These are phyloP conservation scores for Modicella reniformis DNA, from an alignment of 371 early-diverging fungal genomes.

Conservation along the genomic window DNA sequence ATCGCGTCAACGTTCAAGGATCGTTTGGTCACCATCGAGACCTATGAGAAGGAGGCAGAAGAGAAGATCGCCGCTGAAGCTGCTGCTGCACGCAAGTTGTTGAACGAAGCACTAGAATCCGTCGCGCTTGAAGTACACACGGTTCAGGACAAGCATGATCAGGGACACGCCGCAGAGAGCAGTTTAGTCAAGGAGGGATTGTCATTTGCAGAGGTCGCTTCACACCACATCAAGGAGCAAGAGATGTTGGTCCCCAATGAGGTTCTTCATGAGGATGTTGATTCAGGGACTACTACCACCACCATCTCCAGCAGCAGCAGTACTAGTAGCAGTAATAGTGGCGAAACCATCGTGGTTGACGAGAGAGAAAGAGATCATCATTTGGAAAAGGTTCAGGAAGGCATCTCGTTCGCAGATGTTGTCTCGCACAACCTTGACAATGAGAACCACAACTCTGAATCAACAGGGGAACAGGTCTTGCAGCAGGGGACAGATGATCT, in stretches of 20 bases:
- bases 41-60: conserved; percentile 35
- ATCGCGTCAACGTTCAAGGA: conserved; percentile 28
- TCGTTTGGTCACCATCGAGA: conserved; percentile 26
- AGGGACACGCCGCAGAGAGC: conserved; percentile 4
- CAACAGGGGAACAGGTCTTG: conserved; percentile 18
- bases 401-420: conserved; percentile 27
- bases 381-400: conserved; percentile 42
- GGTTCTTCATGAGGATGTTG: conserved; percentile 38
- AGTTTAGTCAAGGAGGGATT: conserved; percentile 30
- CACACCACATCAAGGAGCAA: conserved; percentile 16
- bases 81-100: too few relatives aligned
- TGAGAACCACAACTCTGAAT: neutral
- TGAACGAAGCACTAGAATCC: too few relatives aligned
- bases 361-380: too few relatives aligned
- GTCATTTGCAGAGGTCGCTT: conserved; percentile 39
- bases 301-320: conserved; percentile 6
- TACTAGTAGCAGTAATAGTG: conserved; percentile 1
- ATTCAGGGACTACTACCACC: conserved; percentile 15
- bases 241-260: conserved; percentile 27
- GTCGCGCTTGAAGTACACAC: too few relatives aligned
- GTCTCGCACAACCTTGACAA: conserved; percentile 16
- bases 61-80: conserved; percentile 3
- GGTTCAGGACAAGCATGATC: conserved; percentile 2
- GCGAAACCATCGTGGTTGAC: neutral
- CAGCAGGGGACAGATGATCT: conserved; percentile 29